Evolutionary conservation across 306 rosid genomes (phyloP), one percentile per base, ranked within the genome.

Genomic region (Glycine tomentella): DNA sequence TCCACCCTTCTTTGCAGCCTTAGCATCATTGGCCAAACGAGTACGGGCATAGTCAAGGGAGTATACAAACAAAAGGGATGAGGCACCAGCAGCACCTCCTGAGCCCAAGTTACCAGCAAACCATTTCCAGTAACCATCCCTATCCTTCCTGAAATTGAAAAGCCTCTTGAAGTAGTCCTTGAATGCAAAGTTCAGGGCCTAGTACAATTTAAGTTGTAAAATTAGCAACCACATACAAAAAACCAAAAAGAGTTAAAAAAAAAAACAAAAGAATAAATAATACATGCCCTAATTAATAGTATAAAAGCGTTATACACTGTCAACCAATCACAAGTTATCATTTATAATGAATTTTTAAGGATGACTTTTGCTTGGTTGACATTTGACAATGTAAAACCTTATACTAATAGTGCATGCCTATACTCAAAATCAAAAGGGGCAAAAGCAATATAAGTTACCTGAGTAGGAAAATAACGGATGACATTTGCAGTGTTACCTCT

Each of bases 91-190:
- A 9, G 97, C 97, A 80, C 93, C 94, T 81, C 97, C 94, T 7
- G 94, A 93, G 25, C 80, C 97, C 91, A 93, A 87, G 90, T 93
- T 93, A 0, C 97, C 97, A 1, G 91, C 97, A 87, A 93, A 93
- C 94, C 96, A 91, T 79, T 88, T 93, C 97, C 97, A 91, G 78
- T 93, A 93, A 78, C 97, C 97, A 73, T 93, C 97, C 75, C 8
- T 87, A 61, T 91, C 96, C 81, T 93, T 93, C 91, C 82, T 91
- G 90, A 93, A 93, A 15, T 93, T 93, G 90, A 93, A 93, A 61
- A 93, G 90, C 90, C 97, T 93, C 93, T 91, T 93, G 84, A 93
- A 93, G 91, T 93, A 90, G 90, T 93, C 97, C 89, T 91, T 91
- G 75, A 93, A 93, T 16, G 97, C 97, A 90, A 91, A 93, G 90